Conservation (phyloP, 495 filamentous ascomycete genomes). For the Aspergillus carlsbadensis region DNA sequence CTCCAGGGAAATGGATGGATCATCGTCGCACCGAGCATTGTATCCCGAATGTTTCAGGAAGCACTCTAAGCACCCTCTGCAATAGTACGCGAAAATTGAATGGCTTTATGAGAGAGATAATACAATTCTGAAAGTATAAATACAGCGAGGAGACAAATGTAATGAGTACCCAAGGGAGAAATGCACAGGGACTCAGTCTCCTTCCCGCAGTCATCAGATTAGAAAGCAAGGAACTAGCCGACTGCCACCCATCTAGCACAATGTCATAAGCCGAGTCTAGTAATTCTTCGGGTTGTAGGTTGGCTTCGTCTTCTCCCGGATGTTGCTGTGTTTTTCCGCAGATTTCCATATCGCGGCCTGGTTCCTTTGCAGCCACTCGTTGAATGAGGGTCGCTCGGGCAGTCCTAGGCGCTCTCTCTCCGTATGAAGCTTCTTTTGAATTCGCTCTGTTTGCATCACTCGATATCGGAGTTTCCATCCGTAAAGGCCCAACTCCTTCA, state of each 20-base stretch:
- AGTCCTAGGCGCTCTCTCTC: constrained; percentile 55
- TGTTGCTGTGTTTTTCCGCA: constrained; percentile 37
- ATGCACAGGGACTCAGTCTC: constrained; percentile 5
- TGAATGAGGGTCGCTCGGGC: constrained; percentile 38
- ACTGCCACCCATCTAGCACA: constrained; percentile 22
- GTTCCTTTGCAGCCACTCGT: constrained; percentile 41
- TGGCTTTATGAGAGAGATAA: constrained; percentile 24
- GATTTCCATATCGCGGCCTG: constrained; percentile 33
- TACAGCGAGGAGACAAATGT: constrained; percentile 36
- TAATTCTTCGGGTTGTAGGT: constrained; percentile 31
- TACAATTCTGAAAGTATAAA: constrained; percentile 30
- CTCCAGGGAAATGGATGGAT: constrained; percentile 10
- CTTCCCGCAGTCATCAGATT: constrained; percentile 19
- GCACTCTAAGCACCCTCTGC: not conserved
- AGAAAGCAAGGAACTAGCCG: constrained; percentile 26
- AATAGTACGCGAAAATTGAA: constrained; percentile 2
- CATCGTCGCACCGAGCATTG: constrained; percentile 21
- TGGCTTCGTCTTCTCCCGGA: constrained; percentile 38
- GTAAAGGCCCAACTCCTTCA: constrained; percentile 80
- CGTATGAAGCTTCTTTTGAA: constrained; percentile 57
- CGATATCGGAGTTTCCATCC: constrained; percentile 88
- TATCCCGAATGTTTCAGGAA: constrained; percentile 1
- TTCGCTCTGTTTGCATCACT: constrained; percentile 69
- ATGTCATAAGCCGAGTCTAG: constrained; percentile 15
- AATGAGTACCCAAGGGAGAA: constrained; percentile 23